These are phyloP conservation scores for Durio zibethinus DNA, from an alignment of 345 rosid species.

Conservation along the genomic window DNA sequence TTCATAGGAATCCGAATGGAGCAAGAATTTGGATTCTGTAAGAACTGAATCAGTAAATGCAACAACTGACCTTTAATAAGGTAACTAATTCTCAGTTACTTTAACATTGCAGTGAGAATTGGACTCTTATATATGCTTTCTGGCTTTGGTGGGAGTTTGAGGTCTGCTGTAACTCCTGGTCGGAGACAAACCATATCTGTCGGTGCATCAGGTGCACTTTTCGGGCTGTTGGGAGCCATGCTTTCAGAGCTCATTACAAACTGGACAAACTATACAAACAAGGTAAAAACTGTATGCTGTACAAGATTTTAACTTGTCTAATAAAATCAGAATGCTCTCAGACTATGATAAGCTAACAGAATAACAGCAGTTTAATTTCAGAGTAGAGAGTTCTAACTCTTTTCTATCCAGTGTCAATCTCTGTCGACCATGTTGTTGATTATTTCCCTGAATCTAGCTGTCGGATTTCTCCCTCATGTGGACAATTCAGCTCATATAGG, in stretches of 20 bases:
- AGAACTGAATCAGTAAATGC: slow-evolving; percentile 8
- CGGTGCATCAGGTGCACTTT: slow-evolving; percentile 93
- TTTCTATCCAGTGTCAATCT: slow-evolving; percentile 59
- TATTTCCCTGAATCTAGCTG: slow-evolving; percentile 65
- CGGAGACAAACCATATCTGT: slow-evolving; percentile 51
- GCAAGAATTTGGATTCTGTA: slow-evolving; percentile 90
- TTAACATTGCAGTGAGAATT: slow-evolving; percentile 57
- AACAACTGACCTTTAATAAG: neutral
- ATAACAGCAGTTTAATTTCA: neutral
- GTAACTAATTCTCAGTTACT: neutral
- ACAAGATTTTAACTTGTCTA: neutral
- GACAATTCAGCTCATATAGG: slow-evolving; percentile 95
- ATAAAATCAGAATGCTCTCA: neutral
- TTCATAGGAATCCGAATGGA: slow-evolving; percentile 78
- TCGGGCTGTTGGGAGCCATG: slow-evolving; percentile 97
- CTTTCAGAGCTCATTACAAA: slow-evolving; percentile 88
- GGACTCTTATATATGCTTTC: slow-evolving; percentile 66
- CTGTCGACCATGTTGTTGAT: slow-evolving; percentile 58
- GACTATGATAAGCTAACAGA: neutral
- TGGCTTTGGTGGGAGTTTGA: slow-evolving; percentile 83
- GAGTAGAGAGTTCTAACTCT: neutral
- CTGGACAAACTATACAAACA: slow-evolving; percentile 83
- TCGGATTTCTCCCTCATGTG: slow-evolving; percentile 73
- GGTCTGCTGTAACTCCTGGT: slow-evolving; percentile 46
- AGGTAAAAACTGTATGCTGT: slow-evolving; percentile 37